Conservation (phyloP, 208 protist species). For the Vickermania ingenoplastis region DNA sequence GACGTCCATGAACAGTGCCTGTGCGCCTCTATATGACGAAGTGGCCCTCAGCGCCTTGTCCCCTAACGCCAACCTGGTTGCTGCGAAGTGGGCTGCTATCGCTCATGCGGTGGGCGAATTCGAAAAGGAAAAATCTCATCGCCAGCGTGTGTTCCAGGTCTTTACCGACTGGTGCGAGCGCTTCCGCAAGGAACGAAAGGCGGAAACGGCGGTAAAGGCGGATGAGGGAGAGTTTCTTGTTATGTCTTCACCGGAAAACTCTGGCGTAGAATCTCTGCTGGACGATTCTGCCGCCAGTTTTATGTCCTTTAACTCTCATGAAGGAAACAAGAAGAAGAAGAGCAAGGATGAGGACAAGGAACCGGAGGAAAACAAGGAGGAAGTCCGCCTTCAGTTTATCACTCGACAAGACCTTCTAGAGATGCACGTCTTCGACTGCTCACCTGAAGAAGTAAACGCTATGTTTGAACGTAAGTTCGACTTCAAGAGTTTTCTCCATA, state of each 20-base stretch:
- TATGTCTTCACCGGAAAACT: slow-evolving; percentile 6
- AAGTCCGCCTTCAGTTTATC: slow-evolving; percentile 20
- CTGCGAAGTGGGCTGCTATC: slow-evolving; percentile 54
- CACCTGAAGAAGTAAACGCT: slow-evolving; percentile 71
- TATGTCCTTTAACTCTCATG: background rate
- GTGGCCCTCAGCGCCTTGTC: slow-evolving; percentile 42
- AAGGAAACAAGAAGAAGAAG: background rate
- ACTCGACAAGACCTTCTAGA: slow-evolving; percentile 38
- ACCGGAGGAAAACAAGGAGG: background rate
- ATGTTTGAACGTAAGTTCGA: slow-evolving; percentile 68
- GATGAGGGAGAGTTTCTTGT: slow-evolving; percentile 1
- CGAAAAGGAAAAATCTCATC: slow-evolving; percentile 61
- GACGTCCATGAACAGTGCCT: slow-evolving; percentile 42
- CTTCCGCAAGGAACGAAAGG: slow-evolving; percentile 8
- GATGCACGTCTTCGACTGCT: slow-evolving; percentile 65
- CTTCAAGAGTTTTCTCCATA: slow-evolving; percentile 46
- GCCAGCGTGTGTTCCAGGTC: slow-evolving; percentile 61
- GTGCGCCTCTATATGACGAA: slow-evolving; percentile 52
- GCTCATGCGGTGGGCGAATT: slow-evolving; percentile 54
- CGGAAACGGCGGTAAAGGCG: slow-evolving; percentile 1
- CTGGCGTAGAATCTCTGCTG: background rate
- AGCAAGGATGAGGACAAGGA: background rate
- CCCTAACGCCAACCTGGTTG: slow-evolving; percentile 46
- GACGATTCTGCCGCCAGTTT: slow-evolving; percentile 8
- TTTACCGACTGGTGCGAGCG: slow-evolving; percentile 67